Conservation (phyloP, 805 yeast species). For the Starmerella vaccinii region DNA sequence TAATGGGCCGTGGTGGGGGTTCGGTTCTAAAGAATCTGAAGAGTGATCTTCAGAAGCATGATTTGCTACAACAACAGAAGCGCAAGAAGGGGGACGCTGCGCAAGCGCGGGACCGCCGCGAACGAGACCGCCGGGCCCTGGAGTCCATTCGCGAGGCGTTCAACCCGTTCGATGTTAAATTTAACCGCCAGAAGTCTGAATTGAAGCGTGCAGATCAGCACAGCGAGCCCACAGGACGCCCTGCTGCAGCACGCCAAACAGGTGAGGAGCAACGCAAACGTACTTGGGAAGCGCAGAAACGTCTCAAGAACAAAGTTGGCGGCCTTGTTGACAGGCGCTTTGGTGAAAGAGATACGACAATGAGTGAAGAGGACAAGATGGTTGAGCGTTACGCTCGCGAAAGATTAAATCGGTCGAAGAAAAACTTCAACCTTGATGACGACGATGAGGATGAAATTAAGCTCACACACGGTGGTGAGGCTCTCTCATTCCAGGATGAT, state of each 20-base stretch:
- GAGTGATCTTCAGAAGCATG: conserved; percentile 45
- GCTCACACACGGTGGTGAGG: conserved; percentile 72
- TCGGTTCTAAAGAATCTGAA: conserved; percentile 25
- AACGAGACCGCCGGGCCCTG: conserved; percentile 37
- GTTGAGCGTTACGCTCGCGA: conserved; percentile 88
- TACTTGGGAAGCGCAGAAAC: conserved; percentile 55
- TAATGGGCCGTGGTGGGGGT: conserved; percentile 16
- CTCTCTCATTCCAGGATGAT: conserved; percentile 50
- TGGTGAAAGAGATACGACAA: conserved; percentile 65
- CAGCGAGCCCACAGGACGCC: conserved; percentile 35
- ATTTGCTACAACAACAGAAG: conserved; percentile 36
- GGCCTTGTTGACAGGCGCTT: conserved; percentile 77
- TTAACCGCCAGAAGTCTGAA: conserved; percentile 48
- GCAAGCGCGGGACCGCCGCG: conserved; percentile 41
- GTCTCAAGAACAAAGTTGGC: conserved; percentile 62
- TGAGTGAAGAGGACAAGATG: conserved; percentile 89
- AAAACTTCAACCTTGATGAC: conserved; percentile 66
- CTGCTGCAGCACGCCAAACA: conserved; percentile 56
- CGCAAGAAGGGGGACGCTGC: conserved; percentile 15
- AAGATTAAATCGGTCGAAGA: conserved; percentile 42
- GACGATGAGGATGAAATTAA: conserved; percentile 39
- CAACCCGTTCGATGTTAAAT: conserved; percentile 79
- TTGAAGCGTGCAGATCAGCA: conserved; percentile 34
- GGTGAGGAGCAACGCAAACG: conserved; percentile 55
- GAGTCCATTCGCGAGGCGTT: conserved; percentile 65